These are phyloP conservation scores for Saturnispora saitoi DNA, from an alignment of 805 yeast genomes.

Conservation along the genomic window DNA sequence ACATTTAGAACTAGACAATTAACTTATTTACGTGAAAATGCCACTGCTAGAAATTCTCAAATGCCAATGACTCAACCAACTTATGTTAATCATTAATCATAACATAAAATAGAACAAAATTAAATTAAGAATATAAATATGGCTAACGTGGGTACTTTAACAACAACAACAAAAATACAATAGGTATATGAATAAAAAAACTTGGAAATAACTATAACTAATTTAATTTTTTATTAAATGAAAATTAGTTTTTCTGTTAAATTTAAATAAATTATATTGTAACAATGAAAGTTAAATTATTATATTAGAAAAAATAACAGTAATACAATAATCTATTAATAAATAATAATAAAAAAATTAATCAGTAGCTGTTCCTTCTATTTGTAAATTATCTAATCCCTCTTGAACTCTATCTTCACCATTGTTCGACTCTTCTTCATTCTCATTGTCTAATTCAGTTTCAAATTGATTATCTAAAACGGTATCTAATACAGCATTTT, in stretches of 20 bases:
- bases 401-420: constrained; percentile 1
- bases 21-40: constrained; percentile 86
- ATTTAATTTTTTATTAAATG: not conserved
- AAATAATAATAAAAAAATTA: not conserved
- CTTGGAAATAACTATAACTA: not conserved
- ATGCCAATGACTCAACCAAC: constrained; percentile 12
- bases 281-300: not conserved
- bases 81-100: not conserved
- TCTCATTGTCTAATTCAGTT: not conserved
- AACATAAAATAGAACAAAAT: not conserved
- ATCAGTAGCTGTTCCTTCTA: not conserved
- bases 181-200: too few relatives aligned
- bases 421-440: not conserved
- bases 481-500: not conserved
- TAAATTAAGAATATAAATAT: not conserved
- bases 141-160: not conserved
- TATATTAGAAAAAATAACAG: not conserved
- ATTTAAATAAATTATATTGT: not conserved
- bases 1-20: constrained; percentile 89
- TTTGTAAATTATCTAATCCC: constrained; percentile 1
- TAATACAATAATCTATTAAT: not conserved
- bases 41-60: constrained; percentile 36
- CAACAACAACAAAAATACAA: too few relatives aligned
- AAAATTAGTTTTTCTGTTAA: not conserved
- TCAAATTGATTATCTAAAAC: constrained; percentile 1